Evolutionary conservation across 371 early-diverging fungal species (phyloP), one percentile per base, ranked within the genome.

Genomic region (Apophysomyces trapeziformis): DNA sequence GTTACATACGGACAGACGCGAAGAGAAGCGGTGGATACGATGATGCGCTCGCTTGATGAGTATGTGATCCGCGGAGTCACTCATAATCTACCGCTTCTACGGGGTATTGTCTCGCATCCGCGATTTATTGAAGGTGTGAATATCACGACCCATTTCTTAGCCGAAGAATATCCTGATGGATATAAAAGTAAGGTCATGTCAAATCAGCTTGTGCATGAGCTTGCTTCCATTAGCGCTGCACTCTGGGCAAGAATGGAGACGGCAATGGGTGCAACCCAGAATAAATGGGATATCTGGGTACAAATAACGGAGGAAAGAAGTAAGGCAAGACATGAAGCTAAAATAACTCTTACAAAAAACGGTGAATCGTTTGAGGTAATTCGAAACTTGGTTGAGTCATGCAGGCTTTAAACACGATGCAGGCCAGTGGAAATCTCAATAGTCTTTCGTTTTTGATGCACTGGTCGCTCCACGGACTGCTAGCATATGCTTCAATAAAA

Each of bases 21-120:
- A 58, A 77, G 85, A 37, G 88, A 87, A 68, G 94, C 96, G 1
- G 80, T 95, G 11, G 74, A 84, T 44, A 78, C 69, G 38, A 95
- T 97, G 96, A 74, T 88, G 57, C 75, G 84, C 36, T 96, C 96
- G 8, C 81, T 99, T 61, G 96, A 96, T 77, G 84, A 75, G 47
- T 96, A 96, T 72, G 92, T 96, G 37, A 96, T 98, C 75, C 90
- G 91, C 67, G 95, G 93, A 59, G 96, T 98, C 5, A 96, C 96
- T 2, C 97, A 96, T 85, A 98, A 98, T 74, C 91, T 98, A 38
- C 96, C 98, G 7, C 82, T 98, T 6, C 73, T 98, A 64, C 89
- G 95, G 47, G 95, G 94, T 64, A 95, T 98, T 18, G 79, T 95
- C 64, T 74, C 86, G 38, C 93, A 92, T 74, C 84, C 89, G 11